phyloP scores from a whole-genome alignment of 192 early-diverging fungal genomes.

The Funneliformis geosporum region DNA sequence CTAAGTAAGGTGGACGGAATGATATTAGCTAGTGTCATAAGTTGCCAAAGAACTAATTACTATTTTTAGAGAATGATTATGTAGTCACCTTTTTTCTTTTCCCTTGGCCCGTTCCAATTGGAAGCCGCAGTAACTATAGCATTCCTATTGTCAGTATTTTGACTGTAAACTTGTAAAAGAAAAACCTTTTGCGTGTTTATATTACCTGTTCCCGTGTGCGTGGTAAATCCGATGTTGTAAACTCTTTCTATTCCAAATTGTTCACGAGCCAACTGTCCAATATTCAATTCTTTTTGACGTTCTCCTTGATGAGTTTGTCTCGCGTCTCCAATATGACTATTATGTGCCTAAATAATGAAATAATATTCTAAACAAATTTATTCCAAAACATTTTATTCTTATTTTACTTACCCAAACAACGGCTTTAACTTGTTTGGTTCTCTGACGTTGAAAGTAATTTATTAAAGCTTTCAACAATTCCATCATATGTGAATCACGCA shows the following conservation, averaged over 20 bases:
- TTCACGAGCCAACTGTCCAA: slow-evolving; percentile 12
- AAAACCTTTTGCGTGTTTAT: neutral
- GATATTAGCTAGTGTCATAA: neutral
- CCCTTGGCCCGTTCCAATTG: neutral
- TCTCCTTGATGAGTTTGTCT: slow-evolving; percentile 1
- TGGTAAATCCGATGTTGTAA: slow-evolving; percentile 13
- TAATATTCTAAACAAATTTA: neutral
- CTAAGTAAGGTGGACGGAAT: neutral
- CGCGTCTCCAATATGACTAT: slow-evolving; percentile 19
- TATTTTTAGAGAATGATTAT: neutral
- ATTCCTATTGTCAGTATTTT: neutral
- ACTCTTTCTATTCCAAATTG: neutral
- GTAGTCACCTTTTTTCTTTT: neutral
- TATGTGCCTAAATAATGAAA: neutral
- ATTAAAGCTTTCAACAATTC: neutral
- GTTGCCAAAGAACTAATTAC: neutral
- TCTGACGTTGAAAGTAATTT: neutral
- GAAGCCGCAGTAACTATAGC: slow-evolving; percentile 6
- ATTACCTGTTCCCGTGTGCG: slow-evolving; percentile 1
- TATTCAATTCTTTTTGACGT: neutral
- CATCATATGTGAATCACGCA: slow-evolving; percentile 15
- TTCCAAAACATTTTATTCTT: neutral
- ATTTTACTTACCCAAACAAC: slow-evolving; percentile 18
- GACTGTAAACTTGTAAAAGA: neutral
- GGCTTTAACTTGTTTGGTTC: neutral